Conservation (phyloP, 129 eudicot species). For the Deinandra increscens region DNA sequence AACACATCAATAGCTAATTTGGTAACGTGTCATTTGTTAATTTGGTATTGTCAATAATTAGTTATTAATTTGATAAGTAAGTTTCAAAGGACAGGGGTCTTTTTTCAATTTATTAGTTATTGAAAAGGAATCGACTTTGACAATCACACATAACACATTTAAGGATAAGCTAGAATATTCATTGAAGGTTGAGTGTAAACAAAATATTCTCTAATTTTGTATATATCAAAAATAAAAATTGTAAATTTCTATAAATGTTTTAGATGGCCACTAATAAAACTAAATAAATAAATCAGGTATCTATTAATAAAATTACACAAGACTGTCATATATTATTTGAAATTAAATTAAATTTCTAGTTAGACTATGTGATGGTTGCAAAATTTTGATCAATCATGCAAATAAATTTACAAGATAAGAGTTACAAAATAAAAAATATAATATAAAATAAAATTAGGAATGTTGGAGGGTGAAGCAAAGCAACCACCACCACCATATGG, state of each 20-base stretch:
- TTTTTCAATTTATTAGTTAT: slow-evolving; percentile 1
- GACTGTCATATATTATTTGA: too few species aligned
- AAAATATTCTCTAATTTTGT: slow-evolving; percentile 2
- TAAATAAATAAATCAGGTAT: too few species aligned
- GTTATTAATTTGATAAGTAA: slow-evolving; percentile 17
- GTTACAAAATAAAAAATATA: neutral
- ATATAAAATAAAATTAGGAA: neutral
- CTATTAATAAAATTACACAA: too few species aligned
- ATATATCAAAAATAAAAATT: neutral
- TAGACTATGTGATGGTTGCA: neutral
- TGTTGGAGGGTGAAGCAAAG: slow-evolving; percentile 33
- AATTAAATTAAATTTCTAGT: neutral
- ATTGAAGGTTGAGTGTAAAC: too few species aligned
- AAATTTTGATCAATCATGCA: neutral
- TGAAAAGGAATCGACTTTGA: slow-evolving; percentile 20
- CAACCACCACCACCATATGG: slow-evolving; percentile 25
- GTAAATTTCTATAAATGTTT: neutral
- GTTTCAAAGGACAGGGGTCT: slow-evolving; percentile 21
- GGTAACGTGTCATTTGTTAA: slow-evolving; percentile 24
- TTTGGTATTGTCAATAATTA: slow-evolving; percentile 17
- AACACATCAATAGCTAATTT: slow-evolving; percentile 18
- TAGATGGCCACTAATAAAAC: too few species aligned
- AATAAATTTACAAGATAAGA: too few species aligned
- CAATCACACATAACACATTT: slow-evolving; percentile 17
- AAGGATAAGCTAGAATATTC: slow-evolving; percentile 17